These are phyloP conservation scores for Hyphodiscus sp. DNA, from an alignment of 2,329 filamentous ascomycete species.

Conservation along the genomic window DNA sequence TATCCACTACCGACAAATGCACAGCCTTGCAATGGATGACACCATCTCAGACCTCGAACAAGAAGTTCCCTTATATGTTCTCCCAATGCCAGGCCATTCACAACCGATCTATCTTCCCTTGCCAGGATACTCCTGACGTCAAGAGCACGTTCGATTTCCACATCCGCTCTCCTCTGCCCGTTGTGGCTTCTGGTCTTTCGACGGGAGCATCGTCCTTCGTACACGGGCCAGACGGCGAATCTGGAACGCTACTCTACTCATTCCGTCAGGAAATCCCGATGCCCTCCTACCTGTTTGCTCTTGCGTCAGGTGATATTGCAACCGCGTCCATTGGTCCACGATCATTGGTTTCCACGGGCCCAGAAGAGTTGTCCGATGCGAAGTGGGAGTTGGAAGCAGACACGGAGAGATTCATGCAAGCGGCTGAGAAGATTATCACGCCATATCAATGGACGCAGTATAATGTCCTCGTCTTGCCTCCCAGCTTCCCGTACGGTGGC, in stretches of 20 bases:
- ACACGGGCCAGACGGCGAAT: conserved; percentile 45
- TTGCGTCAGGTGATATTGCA: conserved; percentile 79
- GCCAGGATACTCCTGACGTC: conserved; percentile 94
- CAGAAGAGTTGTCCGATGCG: conserved; percentile 75
- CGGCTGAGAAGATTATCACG: conserved; percentile 74
- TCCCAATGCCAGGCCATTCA: conserved; percentile 97
- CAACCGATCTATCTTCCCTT: conserved; percentile 87
- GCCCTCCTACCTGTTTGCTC: conserved; percentile 88
- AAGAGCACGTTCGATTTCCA: conserved; percentile 93
- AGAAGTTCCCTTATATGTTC: conserved; percentile 96
- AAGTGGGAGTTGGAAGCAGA: conserved; percentile 89
- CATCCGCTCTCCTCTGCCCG: conserved; percentile 77
- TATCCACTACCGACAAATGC: conserved; percentile 81
- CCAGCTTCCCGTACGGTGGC: conserved; percentile 76
- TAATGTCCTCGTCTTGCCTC: conserved; percentile 85
- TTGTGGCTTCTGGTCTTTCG: conserved; percentile 81
- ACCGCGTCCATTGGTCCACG: conserved; percentile 81
- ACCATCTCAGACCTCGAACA: conserved; percentile 88
- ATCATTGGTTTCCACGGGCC: conserved; percentile 78
- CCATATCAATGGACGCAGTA: conserved; percentile 93
- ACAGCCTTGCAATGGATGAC: conserved; percentile 95
- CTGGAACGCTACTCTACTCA: conserved; percentile 58
- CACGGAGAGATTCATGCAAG: conserved; percentile 86
- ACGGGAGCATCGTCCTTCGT: conserved; percentile 45
- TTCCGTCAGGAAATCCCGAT: conserved; percentile 92